Evolutionary conservation across 2,329 filamentous ascomycete genomes (phyloP), one percentile per base, ranked within the genome.

Genomic region (Penicillium fuscoglaucum): DNA sequence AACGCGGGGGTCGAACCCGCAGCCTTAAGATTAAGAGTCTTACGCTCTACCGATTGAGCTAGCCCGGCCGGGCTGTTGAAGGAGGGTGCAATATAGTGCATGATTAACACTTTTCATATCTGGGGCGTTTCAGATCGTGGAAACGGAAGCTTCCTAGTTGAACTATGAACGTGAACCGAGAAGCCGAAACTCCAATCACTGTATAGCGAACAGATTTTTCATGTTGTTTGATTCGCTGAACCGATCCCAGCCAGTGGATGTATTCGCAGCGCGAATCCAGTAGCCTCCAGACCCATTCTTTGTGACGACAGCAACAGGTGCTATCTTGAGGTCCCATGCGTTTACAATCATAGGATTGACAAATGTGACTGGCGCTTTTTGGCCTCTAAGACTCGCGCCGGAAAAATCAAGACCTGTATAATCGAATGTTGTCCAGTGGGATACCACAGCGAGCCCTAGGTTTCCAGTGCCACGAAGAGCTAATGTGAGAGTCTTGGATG

Each of bases 11-110:
- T 76, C 70, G 74, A 76, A 75, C 74, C 72, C 74, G 71, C 74
- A 75, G 65, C 72, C 72, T 73, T 74, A 64, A 61, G 60, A 62
- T 66, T 62, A 62, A 59, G 54, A 59, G 52, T 46, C 52, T 52
- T 57, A 57, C 58, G 74, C 73, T 75, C 73, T 79, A 76, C 70
- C 77, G 76, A 79, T 79, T 79, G 77, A 79, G 77, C 77, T 78
- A 79, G 73, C 76, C 76, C 70, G 71, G 76, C 76, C 58, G 46
- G 40, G 35, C 54, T 52, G 39, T 52, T 56, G n/a, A 10, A 45
- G 2, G 5, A 2, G 1, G 6, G 2, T 6, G 6, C 13, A 0
- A 1, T 4, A 37, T 39, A 10, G 7, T 45, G 31, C 24, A 17
- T 35, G 0, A 35, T 15, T 35, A 35, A 7, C 33, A 6, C 2